Evolutionary conservation across 2,329 filamentous ascomycete species (phyloP).

Genomic region (Alternaria arborescens): DNA sequence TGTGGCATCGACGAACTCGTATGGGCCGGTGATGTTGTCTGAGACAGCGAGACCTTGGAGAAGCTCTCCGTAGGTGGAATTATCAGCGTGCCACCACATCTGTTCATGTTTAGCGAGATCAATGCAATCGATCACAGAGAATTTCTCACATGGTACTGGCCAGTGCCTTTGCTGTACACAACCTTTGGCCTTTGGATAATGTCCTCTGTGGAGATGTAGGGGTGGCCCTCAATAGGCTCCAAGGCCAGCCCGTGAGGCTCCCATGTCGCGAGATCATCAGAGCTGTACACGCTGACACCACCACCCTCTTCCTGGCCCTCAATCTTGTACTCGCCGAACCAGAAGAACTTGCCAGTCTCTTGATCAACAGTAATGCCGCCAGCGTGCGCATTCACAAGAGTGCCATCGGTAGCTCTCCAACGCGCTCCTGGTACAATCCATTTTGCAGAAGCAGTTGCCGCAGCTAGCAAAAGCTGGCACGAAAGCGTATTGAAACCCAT

Average conservation of each 20-base stretch:
- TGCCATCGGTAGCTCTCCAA: slow-evolving; percentile 68
- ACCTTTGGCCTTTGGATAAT: slow-evolving; percentile 72
- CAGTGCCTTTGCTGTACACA: slow-evolving; percentile 63
- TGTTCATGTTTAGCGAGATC: slow-evolving; percentile 22
- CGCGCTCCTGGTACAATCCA: slow-evolving; percentile 70
- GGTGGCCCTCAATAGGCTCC: slow-evolving; percentile 62
- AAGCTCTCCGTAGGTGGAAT: slow-evolving; percentile 64
- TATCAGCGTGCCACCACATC: slow-evolving; percentile 71
- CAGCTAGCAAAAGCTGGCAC: slow-evolving; percentile 33
- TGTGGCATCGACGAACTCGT: slow-evolving; percentile 63
- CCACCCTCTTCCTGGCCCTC: slow-evolving; percentile 67
- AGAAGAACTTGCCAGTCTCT: slow-evolving; percentile 64
- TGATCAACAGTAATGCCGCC: slow-evolving; percentile 64
- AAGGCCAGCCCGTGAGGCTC: slow-evolving; percentile 65
- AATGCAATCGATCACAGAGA: no score
- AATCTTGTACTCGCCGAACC: slow-evolving; percentile 70
- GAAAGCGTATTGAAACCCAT: slow-evolving; percentile 33
- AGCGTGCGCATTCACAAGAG: slow-evolving; percentile 69
- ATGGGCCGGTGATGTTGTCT: slow-evolving; percentile 63
- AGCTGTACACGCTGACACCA: slow-evolving; percentile 66
- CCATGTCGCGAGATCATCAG: slow-evolving; percentile 68
- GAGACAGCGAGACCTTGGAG: slow-evolving; percentile 66
- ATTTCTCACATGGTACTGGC: slow-evolving; percentile 63
- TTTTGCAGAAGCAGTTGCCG: slow-evolving; percentile 51
- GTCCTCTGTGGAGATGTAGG: slow-evolving; percentile 63